A percentile compares a stretch with the other conserved stretches of the same genome.
Evolutionary conservation across 2,329 filamentous ascomycete genomes (phyloP).

Genomic region (Domatiomyces catenatus): DNA sequence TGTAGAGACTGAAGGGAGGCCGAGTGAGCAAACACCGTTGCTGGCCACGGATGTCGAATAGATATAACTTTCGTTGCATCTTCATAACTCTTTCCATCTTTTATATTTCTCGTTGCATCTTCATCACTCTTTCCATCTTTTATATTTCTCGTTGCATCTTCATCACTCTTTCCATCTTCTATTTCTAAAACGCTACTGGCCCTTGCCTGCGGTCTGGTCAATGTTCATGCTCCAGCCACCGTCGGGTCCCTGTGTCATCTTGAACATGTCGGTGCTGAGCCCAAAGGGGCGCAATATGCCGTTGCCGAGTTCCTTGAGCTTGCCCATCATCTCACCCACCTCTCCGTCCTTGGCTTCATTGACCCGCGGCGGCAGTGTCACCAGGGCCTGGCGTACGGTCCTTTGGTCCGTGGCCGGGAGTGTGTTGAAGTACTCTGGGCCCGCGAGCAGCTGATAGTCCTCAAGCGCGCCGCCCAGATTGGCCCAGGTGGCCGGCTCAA

Average conservation of each 20-base stretch:
- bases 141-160: no score
- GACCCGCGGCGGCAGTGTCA: conserved; percentile 49
- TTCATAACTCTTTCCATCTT: no score
- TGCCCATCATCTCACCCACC: conserved; percentile 94
- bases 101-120: no score
- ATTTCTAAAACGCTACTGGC: not conserved
- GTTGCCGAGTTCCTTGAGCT: conserved; percentile 83
- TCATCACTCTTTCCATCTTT: no score
- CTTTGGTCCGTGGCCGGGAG: conserved; percentile 51
- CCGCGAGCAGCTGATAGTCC: conserved; percentile 52
- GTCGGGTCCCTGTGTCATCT: conserved; percentile 80
- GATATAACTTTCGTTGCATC: no score
- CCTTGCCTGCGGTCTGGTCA: conserved; percentile 15
- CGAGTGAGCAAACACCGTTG: conserved; percentile 16
- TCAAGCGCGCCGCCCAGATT: conserved; percentile 61
- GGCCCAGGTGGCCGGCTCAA: conserved; percentile 46
- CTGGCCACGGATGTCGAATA: conserved; percentile 6
- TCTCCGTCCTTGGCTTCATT: conserved; percentile 73
- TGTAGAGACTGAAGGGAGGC: not conserved
- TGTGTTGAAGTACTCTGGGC: conserved; percentile 27
- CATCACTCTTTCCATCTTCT: no score
- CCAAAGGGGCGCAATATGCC: conserved; percentile 87
- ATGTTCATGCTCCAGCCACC: conserved; percentile 96
- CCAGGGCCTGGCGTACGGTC: conserved; percentile 52
- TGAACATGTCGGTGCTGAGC: conserved; percentile 82